phyloP scores from a whole-genome alignment of 768 basidiomycete genomes.

The Cyathus striatus region DNA sequence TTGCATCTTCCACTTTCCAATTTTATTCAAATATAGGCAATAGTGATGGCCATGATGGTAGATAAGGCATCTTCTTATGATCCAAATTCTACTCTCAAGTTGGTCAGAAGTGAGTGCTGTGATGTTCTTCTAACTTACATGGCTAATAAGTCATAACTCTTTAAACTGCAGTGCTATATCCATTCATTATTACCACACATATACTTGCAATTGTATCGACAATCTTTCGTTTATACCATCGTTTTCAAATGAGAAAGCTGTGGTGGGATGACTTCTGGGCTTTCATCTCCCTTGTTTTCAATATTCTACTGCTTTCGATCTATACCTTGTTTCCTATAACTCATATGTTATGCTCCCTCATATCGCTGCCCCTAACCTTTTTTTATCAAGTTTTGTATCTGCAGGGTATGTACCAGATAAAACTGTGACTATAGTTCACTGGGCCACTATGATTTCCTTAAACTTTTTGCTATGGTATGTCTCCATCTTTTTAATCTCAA shows the following conservation, averaged over 20 bases:
- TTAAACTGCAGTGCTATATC: neutral
- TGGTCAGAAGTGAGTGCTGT: no score
- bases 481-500: neutral
- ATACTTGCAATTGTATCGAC: neutral
- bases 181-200: neutral
- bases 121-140: no score
- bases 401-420: neutral
- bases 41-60: no score
- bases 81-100: no score
- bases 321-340: neutral
- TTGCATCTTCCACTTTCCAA: no score
- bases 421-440: neutral
- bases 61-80: no score
- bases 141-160: no score
- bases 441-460: neutral
- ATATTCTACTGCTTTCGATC: neutral
- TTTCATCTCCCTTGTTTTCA: neutral
- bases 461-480: neutral
- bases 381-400: neutral
- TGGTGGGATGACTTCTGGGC: neutral
- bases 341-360: neutral
- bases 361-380: neutral
- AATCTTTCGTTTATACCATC: neutral
- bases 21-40: no score
- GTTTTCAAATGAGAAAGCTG: neutral